A percentile compares a stretch with the other conserved stretches of the same genome.
phyloP scores from a whole-genome alignment of 1,284 basidiomycete genomes.

The Crucibulum cyathiforme region DNA sequence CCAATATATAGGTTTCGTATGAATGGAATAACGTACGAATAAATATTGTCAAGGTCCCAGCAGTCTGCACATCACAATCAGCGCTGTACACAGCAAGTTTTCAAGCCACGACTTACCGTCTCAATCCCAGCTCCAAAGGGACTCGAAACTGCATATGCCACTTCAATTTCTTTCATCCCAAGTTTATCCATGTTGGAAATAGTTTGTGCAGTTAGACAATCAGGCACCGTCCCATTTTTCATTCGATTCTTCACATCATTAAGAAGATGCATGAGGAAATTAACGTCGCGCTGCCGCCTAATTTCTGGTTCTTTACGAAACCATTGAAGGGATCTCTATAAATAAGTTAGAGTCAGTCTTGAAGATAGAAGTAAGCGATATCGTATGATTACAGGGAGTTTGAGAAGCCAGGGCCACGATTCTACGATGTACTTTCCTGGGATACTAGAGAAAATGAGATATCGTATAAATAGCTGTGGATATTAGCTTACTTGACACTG shows the following conservation, averaged over 20 bases:
- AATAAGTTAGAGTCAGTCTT: not conserved
- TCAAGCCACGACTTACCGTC: constrained; percentile 34
- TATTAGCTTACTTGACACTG: constrained; percentile 41
- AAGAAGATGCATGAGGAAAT: constrained; percentile 48
- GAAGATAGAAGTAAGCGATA: constrained; percentile 10
- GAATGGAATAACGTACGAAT: constrained; percentile 37
- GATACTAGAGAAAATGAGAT: constrained; percentile 39
- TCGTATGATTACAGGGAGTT: constrained; percentile 43
- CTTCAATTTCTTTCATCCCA: constrained; percentile 50
- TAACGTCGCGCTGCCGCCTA: constrained; percentile 47
- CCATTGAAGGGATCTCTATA: constrained; percentile 47
- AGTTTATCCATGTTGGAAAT: constrained; percentile 46
- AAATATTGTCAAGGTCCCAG: constrained; percentile 47
- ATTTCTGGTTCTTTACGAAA: constrained; percentile 49
- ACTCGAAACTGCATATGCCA: constrained; percentile 53
- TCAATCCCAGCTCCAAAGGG: constrained; percentile 58
- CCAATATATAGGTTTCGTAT: not conserved
- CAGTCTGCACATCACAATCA: constrained; percentile 34
- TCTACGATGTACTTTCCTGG: constrained; percentile 61
- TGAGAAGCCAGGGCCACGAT: constrained; percentile 54
- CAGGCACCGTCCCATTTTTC: constrained; percentile 45
- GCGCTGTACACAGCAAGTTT: not conserved
- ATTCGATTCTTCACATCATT: constrained; percentile 53
- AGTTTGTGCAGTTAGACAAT: constrained; percentile 51
- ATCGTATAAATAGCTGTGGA: not conserved